Evolutionary conservation across 2,329 filamentous ascomycete species (phyloP).

Genomic region (Xylaria sp.): DNA sequence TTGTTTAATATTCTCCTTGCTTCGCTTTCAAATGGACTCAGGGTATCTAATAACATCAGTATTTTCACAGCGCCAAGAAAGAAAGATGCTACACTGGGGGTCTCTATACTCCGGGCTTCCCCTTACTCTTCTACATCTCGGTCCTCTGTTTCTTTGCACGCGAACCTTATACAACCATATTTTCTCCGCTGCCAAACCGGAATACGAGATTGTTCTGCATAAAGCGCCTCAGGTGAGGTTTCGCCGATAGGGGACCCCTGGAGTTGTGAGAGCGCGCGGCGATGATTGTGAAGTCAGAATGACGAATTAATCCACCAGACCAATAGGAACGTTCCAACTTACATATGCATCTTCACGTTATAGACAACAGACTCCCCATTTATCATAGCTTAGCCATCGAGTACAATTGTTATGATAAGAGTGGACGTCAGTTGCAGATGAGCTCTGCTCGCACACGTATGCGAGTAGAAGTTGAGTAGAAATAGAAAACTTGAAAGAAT

Average conservation of each 20-base stretch:
- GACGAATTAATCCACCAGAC: neutral
- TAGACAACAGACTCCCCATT: too few relatives aligned
- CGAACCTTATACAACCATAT: neutral
- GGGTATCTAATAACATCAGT: neutral
- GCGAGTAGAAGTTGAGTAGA: too few relatives aligned
- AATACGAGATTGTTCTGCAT: neutral
- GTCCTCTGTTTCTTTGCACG: neutral
- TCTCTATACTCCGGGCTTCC: neutral
- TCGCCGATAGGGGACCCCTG: neutral
- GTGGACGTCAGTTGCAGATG: too few relatives aligned
- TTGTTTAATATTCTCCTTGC: neutral
- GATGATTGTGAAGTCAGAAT: slow-evolving; percentile 10
- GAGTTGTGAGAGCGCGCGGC: neutral
- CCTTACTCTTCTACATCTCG: neutral
- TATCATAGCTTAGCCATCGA: too few relatives aligned
- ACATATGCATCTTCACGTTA: slow-evolving; percentile 3
- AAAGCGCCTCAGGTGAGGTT: neutral
- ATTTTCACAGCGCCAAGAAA: neutral
- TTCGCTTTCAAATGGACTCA: neutral
- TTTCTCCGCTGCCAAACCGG: neutral
- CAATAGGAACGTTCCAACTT: neutral
- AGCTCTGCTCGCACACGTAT: too few relatives aligned
- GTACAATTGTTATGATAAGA: too few relatives aligned
- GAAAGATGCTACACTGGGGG: neutral
- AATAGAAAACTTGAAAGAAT: too few relatives aligned